phyloP scores from a whole-genome alignment of 768 basidiomycete species.

The Rhizopogon roseolus region DNA sequence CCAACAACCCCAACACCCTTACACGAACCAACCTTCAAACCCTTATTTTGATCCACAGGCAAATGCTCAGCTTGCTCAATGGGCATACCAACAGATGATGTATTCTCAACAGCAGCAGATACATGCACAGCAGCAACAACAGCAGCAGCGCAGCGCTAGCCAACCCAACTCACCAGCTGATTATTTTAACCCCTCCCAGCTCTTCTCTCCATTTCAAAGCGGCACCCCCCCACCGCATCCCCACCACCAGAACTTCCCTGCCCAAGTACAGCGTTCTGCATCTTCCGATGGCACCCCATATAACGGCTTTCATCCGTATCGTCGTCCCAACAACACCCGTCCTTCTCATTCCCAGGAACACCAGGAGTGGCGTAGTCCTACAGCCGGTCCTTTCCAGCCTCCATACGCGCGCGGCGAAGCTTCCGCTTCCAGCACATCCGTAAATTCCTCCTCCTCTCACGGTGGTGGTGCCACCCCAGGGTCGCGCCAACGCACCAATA shows the following conservation, averaged over 20 bases:
- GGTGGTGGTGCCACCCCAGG: conserved; percentile 26
- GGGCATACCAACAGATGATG: conserved; percentile 93
- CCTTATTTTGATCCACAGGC: conserved; percentile 74
- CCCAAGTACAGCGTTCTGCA: conserved; percentile 33
- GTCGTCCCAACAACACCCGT: conserved; percentile 46
- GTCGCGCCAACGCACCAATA: conserved; percentile 64
- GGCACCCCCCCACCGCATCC: conserved; percentile 57
- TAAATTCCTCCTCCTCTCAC: conserved; percentile 56
- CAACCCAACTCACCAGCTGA: conserved; percentile 38
- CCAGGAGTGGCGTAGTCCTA: conserved; percentile 44
- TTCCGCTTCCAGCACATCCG: conserved; percentile 72
- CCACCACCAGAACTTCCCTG: conserved; percentile 19
- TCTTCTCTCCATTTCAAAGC: conserved; percentile 66
- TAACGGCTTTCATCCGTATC: conserved; percentile 78
- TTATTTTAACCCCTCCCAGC: conserved; percentile 55
- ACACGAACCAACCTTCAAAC: conserved; percentile 40
- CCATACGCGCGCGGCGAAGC: conserved; percentile 80
- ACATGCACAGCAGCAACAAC: conserved; percentile 30
- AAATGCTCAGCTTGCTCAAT: conserved; percentile 75
- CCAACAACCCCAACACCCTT: conserved; percentile 47
- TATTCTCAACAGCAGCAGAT: conserved; percentile 61
- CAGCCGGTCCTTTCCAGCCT: conserved; percentile 49
- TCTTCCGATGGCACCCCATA: conserved; percentile 29
- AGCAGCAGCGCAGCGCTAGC: conserved; percentile 23
- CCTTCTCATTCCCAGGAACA: conserved; percentile 23